Evolutionary conservation across 1,284 basidiomycete species (phyloP).

Genomic region (Sphagnurus paluster): DNA sequence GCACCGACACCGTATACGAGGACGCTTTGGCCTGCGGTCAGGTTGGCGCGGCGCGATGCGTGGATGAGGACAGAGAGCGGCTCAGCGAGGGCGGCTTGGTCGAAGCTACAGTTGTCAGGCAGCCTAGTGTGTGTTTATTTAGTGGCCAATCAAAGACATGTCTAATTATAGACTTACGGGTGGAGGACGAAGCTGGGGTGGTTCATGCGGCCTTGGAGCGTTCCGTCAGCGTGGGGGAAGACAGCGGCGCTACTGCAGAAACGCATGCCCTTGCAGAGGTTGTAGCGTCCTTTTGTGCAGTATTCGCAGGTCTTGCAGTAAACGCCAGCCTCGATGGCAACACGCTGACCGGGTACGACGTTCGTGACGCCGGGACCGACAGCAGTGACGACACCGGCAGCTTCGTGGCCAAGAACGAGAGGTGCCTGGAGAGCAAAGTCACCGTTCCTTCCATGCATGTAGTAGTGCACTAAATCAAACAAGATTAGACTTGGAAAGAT

Average conservation of each 20-base stretch:
- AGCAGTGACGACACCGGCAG: constrained; percentile 79
- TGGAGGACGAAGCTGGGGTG: constrained; percentile 86
- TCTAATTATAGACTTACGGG: constrained; percentile 57
- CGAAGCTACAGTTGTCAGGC: constrained; percentile 73
- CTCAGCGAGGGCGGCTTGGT: constrained; percentile 86
- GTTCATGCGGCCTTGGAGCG: constrained; percentile 85
- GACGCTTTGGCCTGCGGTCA: constrained; percentile 65
- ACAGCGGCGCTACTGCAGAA: constrained; percentile 91
- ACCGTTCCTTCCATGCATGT: constrained; percentile 85
- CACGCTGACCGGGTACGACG: constrained; percentile 81
- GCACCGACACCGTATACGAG: constrained; percentile 92
- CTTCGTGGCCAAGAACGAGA: constrained; percentile 91
- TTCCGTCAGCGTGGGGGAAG: constrained; percentile 92
- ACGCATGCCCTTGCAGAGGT: constrained; percentile 87
- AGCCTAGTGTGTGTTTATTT: constrained; percentile 48
- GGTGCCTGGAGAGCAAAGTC: constrained; percentile 84
- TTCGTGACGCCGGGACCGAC: constrained; percentile 65
- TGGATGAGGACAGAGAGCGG: constrained; percentile 90
- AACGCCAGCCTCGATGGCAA: constrained; percentile 93
- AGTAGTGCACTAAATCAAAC: constrained; percentile 79
- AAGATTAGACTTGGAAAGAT: constrained; percentile 4
- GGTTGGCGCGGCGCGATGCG: constrained; percentile 69
- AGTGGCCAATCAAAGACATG: constrained; percentile 13
- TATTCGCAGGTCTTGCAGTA: constrained; percentile 76
- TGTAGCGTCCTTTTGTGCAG: constrained; percentile 83